These are phyloP conservation scores for Neurospora sp. DNA, from an alignment of 2,329 filamentous ascomycete genomes.

Conservation along the genomic window DNA sequence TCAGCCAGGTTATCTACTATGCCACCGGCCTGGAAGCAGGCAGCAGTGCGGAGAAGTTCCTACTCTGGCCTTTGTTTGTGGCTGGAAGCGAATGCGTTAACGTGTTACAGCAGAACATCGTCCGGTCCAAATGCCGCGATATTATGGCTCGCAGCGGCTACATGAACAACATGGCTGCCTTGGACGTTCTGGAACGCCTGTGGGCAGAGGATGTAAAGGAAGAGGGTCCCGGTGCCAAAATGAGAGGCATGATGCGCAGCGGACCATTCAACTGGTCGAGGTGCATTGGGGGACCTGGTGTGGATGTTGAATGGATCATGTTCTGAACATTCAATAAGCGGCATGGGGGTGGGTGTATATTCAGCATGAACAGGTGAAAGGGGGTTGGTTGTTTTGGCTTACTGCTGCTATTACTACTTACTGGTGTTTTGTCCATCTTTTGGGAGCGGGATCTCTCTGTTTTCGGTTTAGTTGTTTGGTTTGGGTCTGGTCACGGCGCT, in stretches of 20 bases:
- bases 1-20: slow-evolving; percentile 74
- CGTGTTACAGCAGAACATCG: slow-evolving; percentile 65
- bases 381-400: background rate
- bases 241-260: slow-evolving; percentile 27
- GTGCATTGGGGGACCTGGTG: slow-evolving; percentile 45
- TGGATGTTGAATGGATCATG: slow-evolving; percentile 59
- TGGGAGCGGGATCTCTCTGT: slow-evolving; percentile 2
- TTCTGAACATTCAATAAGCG: slow-evolving; percentile 34
- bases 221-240: slow-evolving; percentile 26
- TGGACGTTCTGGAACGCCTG: slow-evolving; percentile 77
- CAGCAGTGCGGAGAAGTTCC: slow-evolving; percentile 70
- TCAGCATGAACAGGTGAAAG: background rate
- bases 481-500: background rate
- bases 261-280: slow-evolving; percentile 50
- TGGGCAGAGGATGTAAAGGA: slow-evolving; percentile 53
- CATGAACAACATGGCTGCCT: slow-evolving; percentile 80
- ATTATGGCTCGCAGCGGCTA: slow-evolving; percentile 86
- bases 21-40: slow-evolving; percentile 68
- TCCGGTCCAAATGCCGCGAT: slow-evolving; percentile 71
- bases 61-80: slow-evolving; percentile 90
- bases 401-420: background rate
- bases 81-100: slow-evolving; percentile 83
- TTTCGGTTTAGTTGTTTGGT: background rate
- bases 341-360: background rate
- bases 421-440: background rate